Conservation (phyloP, 495 filamentous ascomycete species). For the Annulohypoxylon bovei region DNA sequence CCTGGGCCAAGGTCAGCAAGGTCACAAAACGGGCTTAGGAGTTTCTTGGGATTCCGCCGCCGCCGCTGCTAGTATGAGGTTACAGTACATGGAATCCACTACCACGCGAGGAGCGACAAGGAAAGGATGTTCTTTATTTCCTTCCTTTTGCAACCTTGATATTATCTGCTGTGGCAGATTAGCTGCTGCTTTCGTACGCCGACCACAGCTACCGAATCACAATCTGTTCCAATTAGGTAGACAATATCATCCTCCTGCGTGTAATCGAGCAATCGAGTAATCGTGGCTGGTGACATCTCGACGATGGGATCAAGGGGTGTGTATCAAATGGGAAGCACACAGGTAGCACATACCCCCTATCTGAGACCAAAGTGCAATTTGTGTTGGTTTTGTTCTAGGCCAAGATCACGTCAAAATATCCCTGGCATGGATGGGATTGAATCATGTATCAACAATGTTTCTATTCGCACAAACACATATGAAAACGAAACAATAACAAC, state of each 20-base stretch:
- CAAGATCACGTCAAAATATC: constrained; percentile 34
- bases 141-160: constrained; percentile 13
- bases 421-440: constrained; percentile 32
- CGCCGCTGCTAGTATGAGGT: constrained; percentile 17
- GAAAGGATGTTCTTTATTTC: constrained; percentile 3
- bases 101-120: constrained; percentile 38
- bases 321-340: constrained; percentile 13
- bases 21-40: constrained; percentile 14
- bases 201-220: constrained; percentile 8
- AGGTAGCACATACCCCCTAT: constrained; percentile 12
- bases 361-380: constrained; percentile 25
- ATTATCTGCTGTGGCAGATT: constrained; percentile 9
- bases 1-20: constrained; percentile 1
- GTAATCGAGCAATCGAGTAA: constrained; percentile 37
- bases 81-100: constrained; percentile 44
- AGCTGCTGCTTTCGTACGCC: neutral
- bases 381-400: constrained; percentile 31
- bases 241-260: constrained; percentile 31
- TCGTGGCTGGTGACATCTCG: constrained; percentile 36
- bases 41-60: constrained; percentile 30
- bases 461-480: constrained; percentile 20
- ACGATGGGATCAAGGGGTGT: constrained; percentile 19
- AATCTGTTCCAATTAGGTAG: constrained; percentile 30
- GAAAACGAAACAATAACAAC: constrained; percentile 27
- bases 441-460: constrained; percentile 35